phyloP scores from a whole-genome alignment of 1,284 basidiomycete species.

The Moniliophthora roreri region DNA sequence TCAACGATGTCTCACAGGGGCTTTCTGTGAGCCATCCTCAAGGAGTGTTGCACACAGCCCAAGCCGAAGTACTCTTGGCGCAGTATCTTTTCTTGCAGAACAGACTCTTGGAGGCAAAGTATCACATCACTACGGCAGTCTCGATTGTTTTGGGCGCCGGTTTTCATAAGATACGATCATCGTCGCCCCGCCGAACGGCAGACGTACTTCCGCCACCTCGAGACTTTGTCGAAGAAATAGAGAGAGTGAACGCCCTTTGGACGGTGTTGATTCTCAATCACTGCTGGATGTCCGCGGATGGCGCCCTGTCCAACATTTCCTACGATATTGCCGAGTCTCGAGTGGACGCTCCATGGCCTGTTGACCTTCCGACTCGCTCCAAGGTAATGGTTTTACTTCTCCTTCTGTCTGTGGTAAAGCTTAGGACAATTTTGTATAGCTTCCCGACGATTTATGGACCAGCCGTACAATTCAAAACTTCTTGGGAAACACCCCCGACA shows the following conservation, averaged over 20 bases:
- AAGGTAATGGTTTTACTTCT: not conserved
- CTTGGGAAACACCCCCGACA: slow-evolving; percentile 15
- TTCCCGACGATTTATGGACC: slow-evolving; percentile 6
- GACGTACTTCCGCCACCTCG: slow-evolving; percentile 21
- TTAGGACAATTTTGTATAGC: not conserved
- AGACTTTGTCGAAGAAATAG: slow-evolving; percentile 35
- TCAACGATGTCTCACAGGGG: slow-evolving; percentile 31
- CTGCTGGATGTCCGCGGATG: slow-evolving; percentile 27
- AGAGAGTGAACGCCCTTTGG: slow-evolving; percentile 45
- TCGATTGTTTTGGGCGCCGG: slow-evolving; percentile 34
- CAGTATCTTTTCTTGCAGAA: slow-evolving; percentile 45
- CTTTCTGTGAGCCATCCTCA: slow-evolving; percentile 29
- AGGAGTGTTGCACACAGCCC: slow-evolving; percentile 43
- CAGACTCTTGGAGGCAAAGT: slow-evolving; percentile 37
- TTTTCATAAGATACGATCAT: slow-evolving; percentile 34
- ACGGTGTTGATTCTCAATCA: slow-evolving; percentile 36
- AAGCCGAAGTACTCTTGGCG: slow-evolving; percentile 54
- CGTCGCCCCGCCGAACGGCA: slow-evolving; percentile 4
- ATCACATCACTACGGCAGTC: slow-evolving; percentile 36
- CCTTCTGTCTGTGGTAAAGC: too few species aligned
- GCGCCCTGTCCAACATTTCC: slow-evolving; percentile 20
- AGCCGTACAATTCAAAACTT: slow-evolving; percentile 22
- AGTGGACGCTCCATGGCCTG: slow-evolving; percentile 43
- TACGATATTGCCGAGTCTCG: slow-evolving; percentile 18
- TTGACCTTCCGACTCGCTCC: slow-evolving; percentile 31